Conservation (phyloP, 2,329 filamentous ascomycete species). For the Colletotrichum sojae region DNA sequence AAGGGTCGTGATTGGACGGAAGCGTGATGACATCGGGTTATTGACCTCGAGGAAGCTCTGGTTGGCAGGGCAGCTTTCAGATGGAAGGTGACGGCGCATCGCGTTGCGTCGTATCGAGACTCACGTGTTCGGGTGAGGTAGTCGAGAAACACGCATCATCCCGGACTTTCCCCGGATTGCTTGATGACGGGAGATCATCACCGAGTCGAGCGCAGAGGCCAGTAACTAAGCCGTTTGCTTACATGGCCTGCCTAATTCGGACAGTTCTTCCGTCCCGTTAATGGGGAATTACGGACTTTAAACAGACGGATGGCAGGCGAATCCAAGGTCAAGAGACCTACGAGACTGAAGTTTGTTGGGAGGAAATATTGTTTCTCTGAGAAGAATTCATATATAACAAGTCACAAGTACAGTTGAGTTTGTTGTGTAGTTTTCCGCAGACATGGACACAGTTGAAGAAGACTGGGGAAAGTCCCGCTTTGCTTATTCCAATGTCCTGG, state of each 20-base stretch:
- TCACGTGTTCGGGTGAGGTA: conserved; percentile 3
- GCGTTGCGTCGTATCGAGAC: neutral
- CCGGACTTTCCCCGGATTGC: neutral
- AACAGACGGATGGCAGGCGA: no score
- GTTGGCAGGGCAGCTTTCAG: conserved; percentile 29
- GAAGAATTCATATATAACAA: no score
- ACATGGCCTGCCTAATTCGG: conserved; percentile 33
- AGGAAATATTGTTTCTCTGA: no score
- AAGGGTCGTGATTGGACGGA: no score
- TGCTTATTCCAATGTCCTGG: conserved; percentile 9
- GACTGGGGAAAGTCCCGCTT: neutral
- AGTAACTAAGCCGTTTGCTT: conserved; percentile 38
- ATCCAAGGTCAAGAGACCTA: no score
- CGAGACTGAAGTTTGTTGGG: no score
- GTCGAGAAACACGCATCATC: conserved; percentile 20
- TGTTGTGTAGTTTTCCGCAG: no score
- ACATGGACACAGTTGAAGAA: no score
- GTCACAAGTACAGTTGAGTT: no score
- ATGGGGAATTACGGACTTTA: neutral
- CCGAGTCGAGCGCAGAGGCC: conserved; percentile 21
- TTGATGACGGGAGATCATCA: conserved; percentile 23
- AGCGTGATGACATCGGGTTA: no score
- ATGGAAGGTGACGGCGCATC: neutral
- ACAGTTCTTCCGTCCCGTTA: conserved; percentile 25
- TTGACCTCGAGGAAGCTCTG: neutral